Base-by-base conservation (phyloP, 257 asterid genomes). In the Gentiana dahurica region DNA sequence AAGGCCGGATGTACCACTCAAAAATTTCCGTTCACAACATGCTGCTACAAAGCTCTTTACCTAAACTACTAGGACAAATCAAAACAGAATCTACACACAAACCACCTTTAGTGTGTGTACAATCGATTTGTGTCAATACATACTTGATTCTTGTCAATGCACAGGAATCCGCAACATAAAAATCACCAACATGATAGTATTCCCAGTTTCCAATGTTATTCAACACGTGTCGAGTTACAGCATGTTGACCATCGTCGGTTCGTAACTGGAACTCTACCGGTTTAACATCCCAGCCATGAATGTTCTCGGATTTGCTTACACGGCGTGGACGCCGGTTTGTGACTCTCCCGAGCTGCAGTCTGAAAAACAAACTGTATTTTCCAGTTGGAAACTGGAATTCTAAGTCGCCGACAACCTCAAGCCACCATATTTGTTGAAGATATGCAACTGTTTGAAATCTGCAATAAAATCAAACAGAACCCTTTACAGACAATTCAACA, bases 341-440 rank as follows among this genome's bases (percentile, higher is more conserved):
- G 13, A 69, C 73, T 54, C 68, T 75, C 0, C 97, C 97, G 0
- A 86, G 88, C 38, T 74, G 88, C 3, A 89, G 88, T 8, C 88
- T 73, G 80, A 86, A 89, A 76, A 83, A 86, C 55, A 89, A 61
- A 50, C 95, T 86, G 61, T 89, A 89, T 3, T 68, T 59, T 61
- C 94, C 97, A 58, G 65, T 62, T 34, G 92, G 92, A 12, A 89
- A 66, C 39, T 75, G 79, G 77, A 89, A 89, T 69, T 89, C 92
- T 1, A 81, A 61, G 57, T 76, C 82, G 1, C 95, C 95, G 4
- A 66, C 88, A 11, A 89, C 87, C 75, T 89, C 89, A 33, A 89
- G 81, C 97, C 97, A 89, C 95, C 97, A 83, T 48, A 83, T 86
- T 67, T 89, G 97, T 39, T 89, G 91, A 58, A 89, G 91, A 71